Base-by-base conservation (phyloP, 169 alveolate species). In the Cryptosporidium viatorum region DNA sequence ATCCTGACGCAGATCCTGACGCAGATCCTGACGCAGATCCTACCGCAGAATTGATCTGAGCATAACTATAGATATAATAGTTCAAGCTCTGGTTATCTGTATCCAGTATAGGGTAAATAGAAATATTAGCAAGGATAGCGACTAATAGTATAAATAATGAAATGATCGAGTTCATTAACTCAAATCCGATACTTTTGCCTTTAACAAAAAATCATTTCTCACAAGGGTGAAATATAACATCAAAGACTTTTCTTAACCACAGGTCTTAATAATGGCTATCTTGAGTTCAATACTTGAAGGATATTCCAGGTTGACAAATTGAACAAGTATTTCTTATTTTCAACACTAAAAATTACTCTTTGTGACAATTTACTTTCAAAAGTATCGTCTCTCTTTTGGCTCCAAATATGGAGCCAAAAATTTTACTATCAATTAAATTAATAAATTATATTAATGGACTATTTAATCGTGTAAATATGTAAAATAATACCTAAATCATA, bases 361-460 rank as follows among this genome's bases (percentile, higher is more conserved):
- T 7, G 67, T 55, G 67, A 55, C 67, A n/a, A 23, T 55, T 51
- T 26, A 26, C 23, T 35, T 16, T 65, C 9, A 21, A n/a, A 65
- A 65, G 71, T 65, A 65, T 65, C 50, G 71, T 65, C 71, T 65
- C 71, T 37, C 9, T 55, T 65, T 65, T 65, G 71, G 71, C 71
- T 65, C 71, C 71, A 65, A 65, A 37, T 16, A 21, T n/a, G 35
- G 67, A 55, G 67, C 67, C 67, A n/a, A 55, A 55, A 48, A 16
- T 48, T 26, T 21, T 55, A 41, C 8, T 41, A 41, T 18, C 18
- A 55, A 16, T 26, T 8, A 55, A 55, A 21, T 26, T 12, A 55
- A 0, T 55, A 55, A 0, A 21, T 55, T 6, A n/a, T 26, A n/a
- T n/a, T 55, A 8, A 14, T 14, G 2, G 51, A 9, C 55, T 48